Evolutionary conservation across 257 asterid genomes (phyloP), one percentile per base, ranked within the genome.

Genomic region (Solanum appendiculatum): DNA sequence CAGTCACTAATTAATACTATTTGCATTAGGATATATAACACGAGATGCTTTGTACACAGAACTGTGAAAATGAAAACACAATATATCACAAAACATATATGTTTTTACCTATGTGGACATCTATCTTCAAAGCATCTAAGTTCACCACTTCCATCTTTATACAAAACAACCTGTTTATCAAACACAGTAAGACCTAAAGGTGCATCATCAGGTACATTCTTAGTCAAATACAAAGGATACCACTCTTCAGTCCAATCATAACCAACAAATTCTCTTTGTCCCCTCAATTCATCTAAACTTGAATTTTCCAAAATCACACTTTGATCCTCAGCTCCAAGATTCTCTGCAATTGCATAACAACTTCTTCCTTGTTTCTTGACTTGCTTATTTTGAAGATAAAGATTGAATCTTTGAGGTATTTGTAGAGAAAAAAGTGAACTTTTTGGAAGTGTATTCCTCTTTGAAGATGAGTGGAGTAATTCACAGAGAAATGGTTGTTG

Each of bases 161-260:
- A 95, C 90, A 96, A 81, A 36, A 96, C 99, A 74, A 96, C 91
- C 88, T 95, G 98, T 89, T 95, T 94, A 68, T 96, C 98, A 88
- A 92, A 96, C 16, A 96, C 99, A 72, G 96, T 96, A 83, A 96
- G 98, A 29, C 98, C 98, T 69, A 96, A 87, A 44, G 99, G 98
- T 63, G 99, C 94, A 90, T 96, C 98, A 86, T 96, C 98, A 12
- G 98, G 99, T 48, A 96, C 93, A 88, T 96, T 85, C 88, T 93
- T 92, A 34, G 99, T 90, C 29, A 96, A 93, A 86, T 96, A 96
- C 12, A 96, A 92, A 48, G 99, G 99, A 85, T 96, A 96, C 99
- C 99, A 96, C 80, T 96, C 99, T 82, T 94, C 92, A 73, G 94
- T 93, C 99, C 99, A 96, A 64, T 95, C 95, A 87, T 95, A 96